Percentiles rank a stretch among this genome's conserved stretches.
phyloP scores from a whole-genome alignment of 352 stramenopile genomes.

The Phytopythium kandeliae region DNA sequence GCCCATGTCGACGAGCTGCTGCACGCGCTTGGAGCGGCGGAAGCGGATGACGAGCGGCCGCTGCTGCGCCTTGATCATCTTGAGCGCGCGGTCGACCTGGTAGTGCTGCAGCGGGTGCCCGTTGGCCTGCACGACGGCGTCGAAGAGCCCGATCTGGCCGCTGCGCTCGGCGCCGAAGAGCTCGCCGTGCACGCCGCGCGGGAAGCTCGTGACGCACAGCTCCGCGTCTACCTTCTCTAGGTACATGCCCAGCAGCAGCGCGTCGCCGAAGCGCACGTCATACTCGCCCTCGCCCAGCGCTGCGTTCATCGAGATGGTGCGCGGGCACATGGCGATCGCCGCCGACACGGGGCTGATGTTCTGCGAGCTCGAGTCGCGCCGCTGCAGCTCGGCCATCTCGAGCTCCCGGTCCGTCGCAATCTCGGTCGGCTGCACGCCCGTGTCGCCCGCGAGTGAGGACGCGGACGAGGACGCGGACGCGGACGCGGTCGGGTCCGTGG shows the following conservation, averaged over 20 bases:
- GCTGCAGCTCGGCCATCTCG: slow-evolving; percentile 44
- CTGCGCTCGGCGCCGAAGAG: slow-evolving; percentile 76
- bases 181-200: slow-evolving; percentile 49
- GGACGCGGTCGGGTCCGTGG: background rate
- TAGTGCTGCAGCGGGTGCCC: slow-evolving; percentile 80
- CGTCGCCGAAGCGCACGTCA: slow-evolving; percentile 71
- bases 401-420: slow-evolving; percentile 46
- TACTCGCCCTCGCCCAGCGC: slow-evolving; percentile 50
- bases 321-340: slow-evolving; percentile 75
- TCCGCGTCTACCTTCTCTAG: slow-evolving; percentile 71
- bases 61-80: slow-evolving; percentile 82
- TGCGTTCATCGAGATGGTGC: slow-evolving; percentile 70
- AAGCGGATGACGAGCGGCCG: slow-evolving; percentile 77
- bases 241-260: slow-evolving; percentile 73
- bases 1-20: slow-evolving; percentile 73
- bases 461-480: background rate
- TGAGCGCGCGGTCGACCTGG: slow-evolving; percentile 70
- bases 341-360: slow-evolving; percentile 75
- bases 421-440: slow-evolving; percentile 24
- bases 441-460: background rate
- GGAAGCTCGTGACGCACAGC: slow-evolving; percentile 76
- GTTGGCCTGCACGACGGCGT: slow-evolving; percentile 71
- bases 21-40: slow-evolving; percentile 52
- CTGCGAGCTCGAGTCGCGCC: slow-evolving; percentile 45
- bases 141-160: slow-evolving; percentile 64